These are phyloP conservation scores for Thermothelomyces thermophilus DNA, from an alignment of 2,329 filamentous ascomycete species.

Conservation along the genomic window DNA sequence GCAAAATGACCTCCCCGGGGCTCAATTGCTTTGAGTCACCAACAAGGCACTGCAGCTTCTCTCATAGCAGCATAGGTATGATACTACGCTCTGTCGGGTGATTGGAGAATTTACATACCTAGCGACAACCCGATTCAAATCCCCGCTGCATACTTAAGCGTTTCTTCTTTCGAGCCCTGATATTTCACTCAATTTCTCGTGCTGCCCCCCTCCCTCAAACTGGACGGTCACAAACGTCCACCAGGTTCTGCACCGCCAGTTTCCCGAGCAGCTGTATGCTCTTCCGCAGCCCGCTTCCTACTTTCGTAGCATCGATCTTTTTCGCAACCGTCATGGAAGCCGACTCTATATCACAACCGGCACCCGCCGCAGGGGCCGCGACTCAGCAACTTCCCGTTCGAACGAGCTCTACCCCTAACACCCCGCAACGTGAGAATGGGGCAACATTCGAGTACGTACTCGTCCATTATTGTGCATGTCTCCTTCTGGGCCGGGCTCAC, in stretches of 20 bases:
- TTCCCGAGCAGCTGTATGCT: constrained; percentile 18
- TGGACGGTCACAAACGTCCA: neutral
- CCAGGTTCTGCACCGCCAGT: neutral
- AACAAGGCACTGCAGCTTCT: neutral
- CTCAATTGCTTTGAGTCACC: constrained; percentile 11
- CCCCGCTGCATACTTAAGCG: too few species aligned
- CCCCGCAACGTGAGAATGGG: constrained; percentile 14
- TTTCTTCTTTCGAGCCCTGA: too few species aligned
- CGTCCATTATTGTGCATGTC: too few species aligned
- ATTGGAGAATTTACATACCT: too few species aligned
- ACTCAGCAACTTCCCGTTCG: constrained; percentile 9
- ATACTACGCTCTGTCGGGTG: neutral
- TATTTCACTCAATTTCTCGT: neutral
- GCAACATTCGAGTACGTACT: constrained; percentile 30
- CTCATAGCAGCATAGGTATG: too few species aligned
- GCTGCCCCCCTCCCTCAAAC: neutral
- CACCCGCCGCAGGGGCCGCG: neutral
- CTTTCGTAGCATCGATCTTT: constrained; percentile 15
- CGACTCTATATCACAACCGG: constrained; percentile 12
- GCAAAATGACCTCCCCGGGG: constrained; percentile 6
- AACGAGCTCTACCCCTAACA: neutral
- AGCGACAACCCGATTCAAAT: too few species aligned
- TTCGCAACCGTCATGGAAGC: constrained; percentile 20
- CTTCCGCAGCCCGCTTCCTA: constrained; percentile 18
- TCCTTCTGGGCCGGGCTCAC: neutral